Conservation (phyloP, 2,329 filamentous ascomycete genomes). For the Colletotrichum limetticola region DNA sequence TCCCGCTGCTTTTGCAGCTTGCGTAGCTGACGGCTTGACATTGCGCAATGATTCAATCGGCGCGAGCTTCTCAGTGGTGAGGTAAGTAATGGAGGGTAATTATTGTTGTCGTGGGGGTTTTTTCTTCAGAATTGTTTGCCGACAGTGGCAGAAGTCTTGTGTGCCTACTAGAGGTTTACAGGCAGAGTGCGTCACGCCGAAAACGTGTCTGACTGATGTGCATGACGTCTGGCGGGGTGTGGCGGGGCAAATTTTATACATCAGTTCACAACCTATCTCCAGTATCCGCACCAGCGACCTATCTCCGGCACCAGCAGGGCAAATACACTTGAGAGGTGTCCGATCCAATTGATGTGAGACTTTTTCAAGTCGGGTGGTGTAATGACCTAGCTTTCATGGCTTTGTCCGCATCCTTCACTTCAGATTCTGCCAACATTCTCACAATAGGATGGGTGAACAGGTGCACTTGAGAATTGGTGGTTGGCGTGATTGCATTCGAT, state of each 20-base stretch:
- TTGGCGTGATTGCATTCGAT: background rate
- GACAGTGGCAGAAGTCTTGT: background rate
- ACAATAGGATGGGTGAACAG: background rate
- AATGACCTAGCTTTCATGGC: background rate
- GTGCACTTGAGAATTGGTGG: background rate
- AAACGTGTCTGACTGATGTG: constrained; percentile 30
- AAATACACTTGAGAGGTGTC: no score
- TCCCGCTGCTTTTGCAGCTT: constrained; percentile 63
- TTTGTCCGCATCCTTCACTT: background rate
- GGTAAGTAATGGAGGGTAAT: background rate
- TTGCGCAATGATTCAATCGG: constrained; percentile 39
- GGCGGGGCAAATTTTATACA: constrained; percentile 25
- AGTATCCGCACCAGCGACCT: no score
- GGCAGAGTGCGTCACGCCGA: constrained; percentile 32
- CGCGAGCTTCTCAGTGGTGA: background rate
- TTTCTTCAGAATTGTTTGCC: background rate
- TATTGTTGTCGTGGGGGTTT: background rate
- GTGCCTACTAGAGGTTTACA: background rate
- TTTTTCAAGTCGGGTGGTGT: no score
- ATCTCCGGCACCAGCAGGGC: no score
- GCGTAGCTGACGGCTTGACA: constrained; percentile 64
- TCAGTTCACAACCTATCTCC: background rate
- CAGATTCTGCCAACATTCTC: background rate
- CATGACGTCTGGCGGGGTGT: constrained; percentile 37
- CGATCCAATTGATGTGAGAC: no score